Base-by-base conservation (phyloP, 2,329 filamentous ascomycete species). In the Sporothrix mexicana region DNA sequence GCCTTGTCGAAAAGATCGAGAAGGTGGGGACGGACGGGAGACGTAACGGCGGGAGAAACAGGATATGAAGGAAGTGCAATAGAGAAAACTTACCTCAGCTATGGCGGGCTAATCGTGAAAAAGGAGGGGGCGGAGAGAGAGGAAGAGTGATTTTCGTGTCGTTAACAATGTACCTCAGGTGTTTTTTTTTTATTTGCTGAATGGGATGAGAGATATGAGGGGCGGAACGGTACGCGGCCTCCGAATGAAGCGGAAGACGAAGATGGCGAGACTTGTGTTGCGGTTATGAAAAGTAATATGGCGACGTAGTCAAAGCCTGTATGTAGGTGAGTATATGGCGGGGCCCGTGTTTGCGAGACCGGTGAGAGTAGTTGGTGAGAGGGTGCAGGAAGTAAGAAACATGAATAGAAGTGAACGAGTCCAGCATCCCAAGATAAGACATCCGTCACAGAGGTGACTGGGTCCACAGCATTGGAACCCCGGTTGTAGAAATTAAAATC, bases 51-150 rank as follows among this genome's bases (percentile, higher is more conserved):
- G 23, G 69, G 47, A 66, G 47, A 66, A 71, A 43, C 47, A 66
- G 23, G 15, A 12, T 23, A 66, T 51, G 45, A 20, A 41, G 17
- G 45, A 30, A 43, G 15, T 23, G 17, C 12, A 20, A 45, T 23
- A 6, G 17, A 53, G 2, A 70, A 51, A 36, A 66, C 59, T 23
- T 57, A 71, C 70, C 70, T 71, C 17, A 55, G 69, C n/a, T 66
- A 66, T 66, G 57, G 20, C 59, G n/a, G 69, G 69, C 45, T 43
- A 71, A 64, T 36, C 5, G 51, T 25, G 43, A 8, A 47, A 66
- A 62, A 66, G 25, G 57, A 47, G n/a, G 55, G 57, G 55, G 25
- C 17, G 17, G 23, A 36, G 53, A 51, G 23, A 17, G 25, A 49
- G n/a, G 36, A 23, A 17, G 30, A 9, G 8, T 1, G 41, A 30